Evolutionary conservation across 1,139 yeast genomes (phyloP).

Genomic region (Suzukiozyma palmioleophila): DNA sequence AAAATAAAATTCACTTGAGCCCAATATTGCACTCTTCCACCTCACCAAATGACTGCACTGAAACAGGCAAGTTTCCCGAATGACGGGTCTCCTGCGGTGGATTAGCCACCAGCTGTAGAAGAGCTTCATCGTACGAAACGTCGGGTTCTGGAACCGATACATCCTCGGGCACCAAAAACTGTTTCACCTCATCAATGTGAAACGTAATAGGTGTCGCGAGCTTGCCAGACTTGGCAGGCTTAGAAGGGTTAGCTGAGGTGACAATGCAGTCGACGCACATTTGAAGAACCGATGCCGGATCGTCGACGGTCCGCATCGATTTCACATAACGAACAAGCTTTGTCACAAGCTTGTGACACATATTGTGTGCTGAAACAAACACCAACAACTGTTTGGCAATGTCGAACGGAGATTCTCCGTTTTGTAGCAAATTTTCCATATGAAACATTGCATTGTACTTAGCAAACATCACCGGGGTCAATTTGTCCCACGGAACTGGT

Average conservation of each 20-base stretch:
- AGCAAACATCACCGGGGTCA: neutral
- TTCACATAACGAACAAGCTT: neutral
- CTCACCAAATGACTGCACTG: neutral
- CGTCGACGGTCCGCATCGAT: neutral
- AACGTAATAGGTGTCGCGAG: too few species aligned
- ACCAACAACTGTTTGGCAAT: constrained; percentile 25
- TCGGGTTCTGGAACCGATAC: neutral
- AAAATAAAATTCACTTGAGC: neutral
- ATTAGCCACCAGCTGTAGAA: neutral
- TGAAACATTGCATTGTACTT: constrained; percentile 10
- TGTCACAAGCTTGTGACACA: neutral
- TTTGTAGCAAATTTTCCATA: constrained; percentile 14
- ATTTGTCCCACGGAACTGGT: constrained; percentile 7
- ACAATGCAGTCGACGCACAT: constrained; percentile 2
- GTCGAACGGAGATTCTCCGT: constrained; percentile 25
- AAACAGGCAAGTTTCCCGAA: neutral
- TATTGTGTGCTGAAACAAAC: constrained; percentile 11
- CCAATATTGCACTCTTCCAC: neutral
- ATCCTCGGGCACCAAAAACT: neutral
- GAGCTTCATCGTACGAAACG: neutral
- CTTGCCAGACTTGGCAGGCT: neutral
- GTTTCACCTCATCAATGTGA: neutral
- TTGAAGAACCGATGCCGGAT: neutral
- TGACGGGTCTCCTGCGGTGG: neutral
- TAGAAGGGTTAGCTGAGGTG: too few species aligned